phyloP scores from a whole-genome alignment of 1,284 basidiomycete genomes.

The Sutorius eximius region DNA sequence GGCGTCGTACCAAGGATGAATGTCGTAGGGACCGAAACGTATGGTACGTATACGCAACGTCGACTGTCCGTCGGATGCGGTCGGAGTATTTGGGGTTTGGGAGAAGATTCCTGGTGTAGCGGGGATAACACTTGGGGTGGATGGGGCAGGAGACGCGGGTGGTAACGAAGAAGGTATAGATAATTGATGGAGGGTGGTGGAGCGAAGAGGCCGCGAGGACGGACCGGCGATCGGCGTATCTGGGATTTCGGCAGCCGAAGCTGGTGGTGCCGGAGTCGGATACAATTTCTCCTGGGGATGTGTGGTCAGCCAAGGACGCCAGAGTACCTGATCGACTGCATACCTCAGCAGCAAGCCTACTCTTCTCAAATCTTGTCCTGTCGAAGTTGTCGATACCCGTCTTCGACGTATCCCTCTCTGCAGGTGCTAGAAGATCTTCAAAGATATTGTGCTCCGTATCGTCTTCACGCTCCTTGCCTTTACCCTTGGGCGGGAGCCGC shows the following conservation, averaged over 20 bases:
- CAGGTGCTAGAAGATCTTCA: conserved; percentile 72
- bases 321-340: conserved; percentile 15
- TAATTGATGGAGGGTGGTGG: conserved; percentile 43
- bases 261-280: conserved; percentile 41
- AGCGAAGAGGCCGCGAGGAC: conserved; percentile 65
- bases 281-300: conserved; percentile 51
- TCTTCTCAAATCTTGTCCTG: conserved; percentile 75
- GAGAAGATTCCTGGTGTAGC: conserved; percentile 37
- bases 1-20: conserved; percentile 98
- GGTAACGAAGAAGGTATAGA: conserved; percentile 33
- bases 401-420: conserved; percentile 75
- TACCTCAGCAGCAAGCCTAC: conserved; percentile 72
- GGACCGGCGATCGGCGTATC: conserved; percentile 55
- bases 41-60: conserved; percentile 80
- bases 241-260: conserved; percentile 36
- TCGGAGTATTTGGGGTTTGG: conserved; percentile 28
- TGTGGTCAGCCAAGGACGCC: conserved; percentile 10
- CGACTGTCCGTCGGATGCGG: conserved; percentile 34
- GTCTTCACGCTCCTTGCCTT: conserved; percentile 63
- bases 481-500: conserved; percentile 54
- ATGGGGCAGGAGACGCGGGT: conserved; percentile 38
- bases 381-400: conserved; percentile 72
- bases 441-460: conserved; percentile 66
- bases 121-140: conserved; percentile 40
- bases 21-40: conserved; percentile 92